Percentiles rank a stretch among this genome's conserved stretches.
Conservation (phyloP, 345 rosid genomes). For the Reutealis trisperma region DNA sequence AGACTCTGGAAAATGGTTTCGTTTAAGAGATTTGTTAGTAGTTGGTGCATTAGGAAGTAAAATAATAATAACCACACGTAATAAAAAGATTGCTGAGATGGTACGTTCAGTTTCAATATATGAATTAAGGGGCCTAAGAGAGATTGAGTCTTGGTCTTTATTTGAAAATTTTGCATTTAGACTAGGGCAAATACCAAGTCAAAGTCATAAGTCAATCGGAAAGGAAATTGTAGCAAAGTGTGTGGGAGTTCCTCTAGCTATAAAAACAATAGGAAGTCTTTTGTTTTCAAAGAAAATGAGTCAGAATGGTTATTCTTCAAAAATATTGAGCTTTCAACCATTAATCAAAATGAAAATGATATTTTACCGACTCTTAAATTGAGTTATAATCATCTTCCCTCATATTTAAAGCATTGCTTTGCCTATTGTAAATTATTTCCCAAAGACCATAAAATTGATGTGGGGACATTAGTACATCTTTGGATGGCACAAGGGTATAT, state of each 20-base stretch:
- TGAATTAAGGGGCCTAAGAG: no score
- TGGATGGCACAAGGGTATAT: conserved; percentile 36
- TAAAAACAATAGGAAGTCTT: not conserved
- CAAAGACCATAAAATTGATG: conserved; percentile 18
- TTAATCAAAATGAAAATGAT: not conserved
- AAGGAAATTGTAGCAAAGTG: not conserved
- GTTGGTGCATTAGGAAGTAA: no score
- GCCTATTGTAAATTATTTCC: conserved; percentile 43
- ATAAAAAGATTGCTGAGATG: no score
- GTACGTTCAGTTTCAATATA: no score
- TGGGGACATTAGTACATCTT: conserved; percentile 13
- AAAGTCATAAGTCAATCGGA: not conserved
- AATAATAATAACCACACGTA: no score
- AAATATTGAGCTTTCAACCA: not conserved
- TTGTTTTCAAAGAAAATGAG: not conserved
- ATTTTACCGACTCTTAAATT: conserved; percentile 28
- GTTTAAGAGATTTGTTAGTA: no score
- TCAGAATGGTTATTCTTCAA: conserved; percentile 10
- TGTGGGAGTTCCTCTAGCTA: not conserved
- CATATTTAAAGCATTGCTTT: conserved; percentile 38
- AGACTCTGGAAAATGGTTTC: no score
- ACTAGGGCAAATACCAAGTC: not conserved
- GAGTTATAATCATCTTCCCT: conserved; percentile 38
- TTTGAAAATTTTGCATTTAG: not conserved
- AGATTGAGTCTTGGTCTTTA: no score